Evolutionary conservation across 73 alveolate species (phyloP).

Genomic region (Effrenium voratum): DNA sequence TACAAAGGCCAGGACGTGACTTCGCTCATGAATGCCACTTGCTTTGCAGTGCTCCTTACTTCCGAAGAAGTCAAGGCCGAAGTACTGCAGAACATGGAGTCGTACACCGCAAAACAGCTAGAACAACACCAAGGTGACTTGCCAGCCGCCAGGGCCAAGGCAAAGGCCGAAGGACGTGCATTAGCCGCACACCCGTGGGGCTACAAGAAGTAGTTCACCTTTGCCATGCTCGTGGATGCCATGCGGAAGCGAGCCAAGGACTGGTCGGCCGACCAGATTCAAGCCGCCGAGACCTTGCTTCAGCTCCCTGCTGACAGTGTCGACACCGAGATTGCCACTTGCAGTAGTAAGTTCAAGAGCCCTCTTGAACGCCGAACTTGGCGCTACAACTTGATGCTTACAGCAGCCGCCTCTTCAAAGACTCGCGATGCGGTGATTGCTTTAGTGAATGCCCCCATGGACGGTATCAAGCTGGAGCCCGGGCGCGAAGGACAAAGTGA

Average conservation of each 20-base stretch:
- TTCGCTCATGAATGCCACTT: not conserved
- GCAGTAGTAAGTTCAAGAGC: not conserved
- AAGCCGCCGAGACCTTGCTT: not conserved
- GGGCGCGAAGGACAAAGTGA: not conserved
- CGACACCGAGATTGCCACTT: not conserved
- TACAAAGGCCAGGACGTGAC: constrained; percentile 29
- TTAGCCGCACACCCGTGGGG: constrained; percentile 84
- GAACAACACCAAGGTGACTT: constrained; percentile 36
- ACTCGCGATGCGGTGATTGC: not conserved
- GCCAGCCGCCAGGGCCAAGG: not conserved
- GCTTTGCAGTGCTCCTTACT: not conserved
- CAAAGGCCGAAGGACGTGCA: not conserved
- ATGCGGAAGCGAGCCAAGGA: not conserved
- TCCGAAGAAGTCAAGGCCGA: not conserved
- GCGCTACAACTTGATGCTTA: not conserved
- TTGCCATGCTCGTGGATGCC: not conserved
- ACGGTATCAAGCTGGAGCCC: not conserved
- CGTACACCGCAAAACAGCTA: constrained; percentile 9
- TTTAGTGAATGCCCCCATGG: not conserved
- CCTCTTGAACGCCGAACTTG: constrained; percentile 25
- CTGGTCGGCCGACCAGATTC: not conserved
- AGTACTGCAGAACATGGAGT: not conserved
- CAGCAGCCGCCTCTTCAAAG: not conserved
- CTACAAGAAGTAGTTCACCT: constrained; percentile 21
- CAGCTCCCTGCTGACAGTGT: not conserved